These are phyloP conservation scores for Ogataea methanolica DNA, from an alignment of 805 yeast genomes.

Conservation along the genomic window DNA sequence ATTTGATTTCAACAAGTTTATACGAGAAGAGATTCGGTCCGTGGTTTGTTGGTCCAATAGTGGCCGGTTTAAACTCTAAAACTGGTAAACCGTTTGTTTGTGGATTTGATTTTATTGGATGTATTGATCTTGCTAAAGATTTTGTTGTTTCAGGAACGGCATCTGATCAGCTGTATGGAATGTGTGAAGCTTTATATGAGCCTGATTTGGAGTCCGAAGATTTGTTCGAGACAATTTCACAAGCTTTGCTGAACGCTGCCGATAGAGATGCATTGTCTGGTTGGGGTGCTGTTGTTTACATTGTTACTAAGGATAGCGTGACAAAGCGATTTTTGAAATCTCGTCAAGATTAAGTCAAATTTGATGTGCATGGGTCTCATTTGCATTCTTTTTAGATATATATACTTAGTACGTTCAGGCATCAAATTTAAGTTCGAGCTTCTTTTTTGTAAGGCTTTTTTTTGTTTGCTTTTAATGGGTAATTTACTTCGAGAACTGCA, in stretches of 20 bases:
- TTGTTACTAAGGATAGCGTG: slow-evolving; percentile 88
- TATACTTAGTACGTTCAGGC: not conserved
- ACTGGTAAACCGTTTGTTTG: slow-evolving; percentile 85
- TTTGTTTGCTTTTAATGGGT: too few species aligned
- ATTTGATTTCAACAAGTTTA: slow-evolving; percentile 82
- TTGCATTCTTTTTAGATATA: not conserved
- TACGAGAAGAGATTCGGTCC: slow-evolving; percentile 95
- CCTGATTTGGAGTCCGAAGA: slow-evolving; percentile 93
- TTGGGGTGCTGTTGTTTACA: slow-evolving; percentile 96
- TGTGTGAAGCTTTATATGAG: slow-evolving; percentile 96
- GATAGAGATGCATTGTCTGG: slow-evolving; percentile 98
- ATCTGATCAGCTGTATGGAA: slow-evolving; percentile 93
- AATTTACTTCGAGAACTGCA: too few species aligned
- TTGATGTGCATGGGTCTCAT: not conserved
- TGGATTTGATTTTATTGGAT: slow-evolving; percentile 94
- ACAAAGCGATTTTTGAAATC: slow-evolving; percentile 83
- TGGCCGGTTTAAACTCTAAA: slow-evolving; percentile 87
- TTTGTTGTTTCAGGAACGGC: slow-evolving; percentile 96
- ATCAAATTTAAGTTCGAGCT: too few species aligned
- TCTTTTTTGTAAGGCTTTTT: too few species aligned
- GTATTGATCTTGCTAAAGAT: slow-evolving; percentile 92
- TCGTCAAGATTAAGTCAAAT: slow-evolving; percentile 73
- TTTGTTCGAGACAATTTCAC: slow-evolving; percentile 91
- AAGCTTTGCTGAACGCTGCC: slow-evolving; percentile 87
- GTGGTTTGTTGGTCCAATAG: slow-evolving; percentile 93